phyloP scores from a whole-genome alignment of 306 rosid genomes.

The Parietaria judaica region DNA sequence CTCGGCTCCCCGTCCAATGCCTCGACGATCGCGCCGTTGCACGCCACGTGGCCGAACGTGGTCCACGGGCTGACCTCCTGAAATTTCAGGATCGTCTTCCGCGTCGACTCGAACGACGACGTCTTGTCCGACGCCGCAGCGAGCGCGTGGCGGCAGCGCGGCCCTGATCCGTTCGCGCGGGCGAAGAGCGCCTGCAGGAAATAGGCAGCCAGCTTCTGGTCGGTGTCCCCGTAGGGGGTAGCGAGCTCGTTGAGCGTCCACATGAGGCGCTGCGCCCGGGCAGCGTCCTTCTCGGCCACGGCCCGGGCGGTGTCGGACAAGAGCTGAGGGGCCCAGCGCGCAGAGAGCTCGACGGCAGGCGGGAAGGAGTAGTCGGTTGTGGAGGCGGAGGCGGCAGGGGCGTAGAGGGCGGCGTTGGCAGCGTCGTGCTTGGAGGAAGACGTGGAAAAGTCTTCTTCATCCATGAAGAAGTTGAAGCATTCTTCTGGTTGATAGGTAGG shows the following conservation, averaged over 20 bases:
- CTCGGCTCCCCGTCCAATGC: constrained; percentile 72
- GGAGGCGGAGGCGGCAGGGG: constrained; percentile 17
- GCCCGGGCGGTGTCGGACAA: constrained; percentile 70
- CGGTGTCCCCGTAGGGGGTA: constrained; percentile 75
- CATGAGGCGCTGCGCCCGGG: constrained; percentile 64
- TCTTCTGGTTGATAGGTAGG: constrained; percentile 49
- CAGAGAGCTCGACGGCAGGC: constrained; percentile 50
- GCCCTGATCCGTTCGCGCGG: constrained; percentile 69
- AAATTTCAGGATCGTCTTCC: constrained; percentile 66
- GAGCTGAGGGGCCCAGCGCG: constrained; percentile 57
- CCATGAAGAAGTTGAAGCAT: constrained; percentile 99
- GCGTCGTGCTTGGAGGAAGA: constrained; percentile 64
- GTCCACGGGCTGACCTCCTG: constrained; percentile 94
- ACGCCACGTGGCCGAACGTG: constrained; percentile 88
- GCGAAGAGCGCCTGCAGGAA: constrained; percentile 79
- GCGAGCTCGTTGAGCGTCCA: constrained; percentile 94
- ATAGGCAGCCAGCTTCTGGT: constrained; percentile 70
- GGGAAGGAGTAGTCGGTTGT: constrained; percentile 38
- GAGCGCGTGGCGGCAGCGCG: constrained; percentile 51
- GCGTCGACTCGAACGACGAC: constrained; percentile 69
- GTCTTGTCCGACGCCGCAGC: constrained; percentile 62
- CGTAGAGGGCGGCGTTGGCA: constrained; percentile 31
- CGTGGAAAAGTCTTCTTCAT: constrained; percentile 88
- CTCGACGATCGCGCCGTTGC: constrained; percentile 82
- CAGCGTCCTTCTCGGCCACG: constrained; percentile 54